Evolutionary conservation across 208 protist species (phyloP).

Genomic region (Trypanosoma platydactyli): DNA sequence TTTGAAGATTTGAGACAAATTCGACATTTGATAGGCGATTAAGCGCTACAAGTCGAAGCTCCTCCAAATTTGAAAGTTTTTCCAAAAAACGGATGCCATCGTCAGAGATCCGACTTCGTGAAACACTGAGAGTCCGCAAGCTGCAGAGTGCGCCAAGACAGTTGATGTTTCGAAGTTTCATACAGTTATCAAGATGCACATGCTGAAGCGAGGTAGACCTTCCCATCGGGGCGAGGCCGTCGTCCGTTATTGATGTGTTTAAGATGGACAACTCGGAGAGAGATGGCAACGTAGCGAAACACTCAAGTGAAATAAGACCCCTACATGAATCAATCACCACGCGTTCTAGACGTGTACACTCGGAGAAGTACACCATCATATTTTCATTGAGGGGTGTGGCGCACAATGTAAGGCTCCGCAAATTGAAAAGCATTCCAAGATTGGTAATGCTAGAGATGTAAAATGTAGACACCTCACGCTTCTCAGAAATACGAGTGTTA

Average conservation of each 20-base stretch:
- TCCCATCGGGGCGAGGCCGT: conserved; percentile 40
- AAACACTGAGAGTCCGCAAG: conserved; percentile 46
- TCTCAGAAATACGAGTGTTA: conserved; percentile 30
- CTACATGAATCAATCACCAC: conserved; percentile 63
- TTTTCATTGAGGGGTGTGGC: conserved; percentile 52
- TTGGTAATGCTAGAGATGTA: conserved; percentile 65
- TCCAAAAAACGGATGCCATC: conserved; percentile 48
- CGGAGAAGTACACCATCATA: conserved; percentile 50
- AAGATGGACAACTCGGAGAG: conserved; percentile 52
- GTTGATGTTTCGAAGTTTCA: conserved; percentile 51
- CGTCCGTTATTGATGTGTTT: conserved; percentile 57
- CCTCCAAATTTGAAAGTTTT: conserved; percentile 42
- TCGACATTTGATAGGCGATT: conserved; percentile 49
- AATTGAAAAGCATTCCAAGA: conserved; percentile 47
- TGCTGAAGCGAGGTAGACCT: conserved; percentile 43
- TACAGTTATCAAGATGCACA: conserved; percentile 72
- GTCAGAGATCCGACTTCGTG: conserved; percentile 52
- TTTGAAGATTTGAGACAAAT: conserved; percentile 35
- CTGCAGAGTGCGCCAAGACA: conserved; percentile 41
- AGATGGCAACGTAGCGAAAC: conserved; percentile 39
- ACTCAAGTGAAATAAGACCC: conserved; percentile 52
- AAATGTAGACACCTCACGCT: conserved; percentile 42
- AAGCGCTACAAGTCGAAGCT: conserved; percentile 58
- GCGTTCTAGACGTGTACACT: conserved; percentile 53
- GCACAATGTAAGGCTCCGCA: conserved; percentile 64